Evolutionary conservation across 2,329 filamentous ascomycete genomes (phyloP).

Genomic region (Xylaria hypoxylon): DNA sequence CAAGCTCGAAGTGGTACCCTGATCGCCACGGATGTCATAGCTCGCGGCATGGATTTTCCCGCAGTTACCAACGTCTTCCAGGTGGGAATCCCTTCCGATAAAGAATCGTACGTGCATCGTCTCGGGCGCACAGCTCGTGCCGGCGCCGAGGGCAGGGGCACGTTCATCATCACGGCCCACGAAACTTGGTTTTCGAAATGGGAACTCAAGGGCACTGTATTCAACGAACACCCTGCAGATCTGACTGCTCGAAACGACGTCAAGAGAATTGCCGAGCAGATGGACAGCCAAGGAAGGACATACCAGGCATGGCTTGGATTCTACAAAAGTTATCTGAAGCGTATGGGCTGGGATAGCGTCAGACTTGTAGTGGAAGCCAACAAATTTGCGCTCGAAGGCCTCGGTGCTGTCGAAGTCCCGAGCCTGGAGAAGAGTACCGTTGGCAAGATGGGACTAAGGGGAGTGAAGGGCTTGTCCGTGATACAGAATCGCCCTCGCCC

Average conservation of each 20-base stretch:
- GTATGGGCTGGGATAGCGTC: constrained; percentile 50
- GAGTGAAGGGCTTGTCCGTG: constrained; percentile 58
- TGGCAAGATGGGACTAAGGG: constrained; percentile 69
- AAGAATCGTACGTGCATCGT: constrained; percentile 75
- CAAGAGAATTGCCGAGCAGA: constrained; percentile 51
- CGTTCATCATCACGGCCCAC: constrained; percentile 65
- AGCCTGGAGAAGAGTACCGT: constrained; percentile 60
- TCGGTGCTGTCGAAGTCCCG: constrained; percentile 62
- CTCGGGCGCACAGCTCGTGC: constrained; percentile 75
- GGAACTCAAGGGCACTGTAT: constrained; percentile 65
- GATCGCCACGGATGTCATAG: constrained; percentile 77
- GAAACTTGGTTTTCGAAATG: constrained; percentile 64
- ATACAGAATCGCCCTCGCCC: constrained; percentile 25
- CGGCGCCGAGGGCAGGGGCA: constrained; percentile 72
- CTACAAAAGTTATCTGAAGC: constrained; percentile 64
- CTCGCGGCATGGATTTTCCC: constrained; percentile 79
- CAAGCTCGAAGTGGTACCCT: constrained; percentile 63
- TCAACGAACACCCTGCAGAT: constrained; percentile 60
- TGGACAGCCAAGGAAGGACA: constrained; percentile 60
- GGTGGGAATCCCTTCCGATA: constrained; percentile 67
- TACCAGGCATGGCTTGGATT: constrained; percentile 69
- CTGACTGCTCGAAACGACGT: constrained; percentile 58
- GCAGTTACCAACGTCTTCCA: constrained; percentile 76
- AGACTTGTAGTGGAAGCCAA: constrained; percentile 64
- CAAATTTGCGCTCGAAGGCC: constrained; percentile 59